phyloP scores from a whole-genome alignment of 306 rosid species.

The Acacia acuminata region DNA sequence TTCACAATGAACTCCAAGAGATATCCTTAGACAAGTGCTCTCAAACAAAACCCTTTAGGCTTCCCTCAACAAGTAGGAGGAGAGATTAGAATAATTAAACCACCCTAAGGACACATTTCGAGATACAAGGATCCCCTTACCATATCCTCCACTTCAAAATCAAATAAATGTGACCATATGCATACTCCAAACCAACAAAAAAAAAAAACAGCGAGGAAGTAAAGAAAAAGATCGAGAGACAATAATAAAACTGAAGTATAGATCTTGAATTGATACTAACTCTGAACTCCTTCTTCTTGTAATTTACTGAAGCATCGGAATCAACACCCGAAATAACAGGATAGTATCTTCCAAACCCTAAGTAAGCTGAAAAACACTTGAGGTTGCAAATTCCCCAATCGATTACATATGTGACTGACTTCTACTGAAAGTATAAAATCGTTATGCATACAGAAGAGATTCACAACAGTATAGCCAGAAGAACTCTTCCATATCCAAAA shows the following conservation, averaged over 20 bases:
- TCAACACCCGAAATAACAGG: neutral
- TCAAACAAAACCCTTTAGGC: slow-evolving; percentile 35
- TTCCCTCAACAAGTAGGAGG: slow-evolving; percentile 40
- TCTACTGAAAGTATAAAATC: slow-evolving; percentile 28
- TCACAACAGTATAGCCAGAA: slow-evolving; percentile 1
- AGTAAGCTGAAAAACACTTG: slow-evolving; percentile 27
- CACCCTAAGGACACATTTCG: neutral
- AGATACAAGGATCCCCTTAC: neutral
- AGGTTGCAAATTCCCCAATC: neutral
- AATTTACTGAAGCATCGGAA: slow-evolving; percentile 1
- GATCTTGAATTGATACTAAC: neutral
- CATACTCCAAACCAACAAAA: neutral
- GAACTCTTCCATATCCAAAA: slow-evolving; percentile 30
- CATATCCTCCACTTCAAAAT: neutral
- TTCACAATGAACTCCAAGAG: slow-evolving; percentile 21
- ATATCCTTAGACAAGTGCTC: slow-evolving; percentile 25
- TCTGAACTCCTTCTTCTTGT: neutral
- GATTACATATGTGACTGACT: slow-evolving; percentile 4
- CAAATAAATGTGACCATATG: neutral
- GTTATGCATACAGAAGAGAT: neutral
- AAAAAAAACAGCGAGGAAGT: neutral
- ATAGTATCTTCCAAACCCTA: slow-evolving; percentile 46
- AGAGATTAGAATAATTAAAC: slow-evolving; percentile 20
- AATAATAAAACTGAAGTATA: neutral
- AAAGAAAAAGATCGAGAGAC: neutral